phyloP scores from a whole-genome alignment of 495 filamentous ascomycete genomes.

The Gamarada debralockiae region DNA sequence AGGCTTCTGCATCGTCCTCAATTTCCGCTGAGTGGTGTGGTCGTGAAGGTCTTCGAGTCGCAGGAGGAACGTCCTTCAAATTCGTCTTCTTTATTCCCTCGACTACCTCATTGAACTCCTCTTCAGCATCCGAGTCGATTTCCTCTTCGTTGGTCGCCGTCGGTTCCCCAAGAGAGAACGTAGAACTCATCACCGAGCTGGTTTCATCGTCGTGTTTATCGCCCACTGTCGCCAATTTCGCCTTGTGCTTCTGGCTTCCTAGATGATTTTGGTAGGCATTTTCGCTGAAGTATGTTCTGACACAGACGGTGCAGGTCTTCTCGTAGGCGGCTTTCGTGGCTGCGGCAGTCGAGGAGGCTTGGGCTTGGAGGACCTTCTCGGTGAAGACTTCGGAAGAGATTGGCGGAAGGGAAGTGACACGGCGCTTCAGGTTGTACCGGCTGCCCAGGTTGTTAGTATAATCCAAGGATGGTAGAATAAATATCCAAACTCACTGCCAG shows the following conservation, averaged over 20 bases:
- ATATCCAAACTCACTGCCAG: slow-evolving; percentile 76
- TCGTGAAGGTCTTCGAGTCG: slow-evolving; percentile 27
- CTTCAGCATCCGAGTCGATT: slow-evolving; percentile 56
- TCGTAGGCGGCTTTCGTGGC: slow-evolving; percentile 89
- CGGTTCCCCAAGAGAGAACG: slow-evolving; percentile 78
- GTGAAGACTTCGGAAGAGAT: slow-evolving; percentile 91
- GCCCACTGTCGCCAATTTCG: slow-evolving; percentile 45
- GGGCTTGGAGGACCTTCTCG: slow-evolving; percentile 93
- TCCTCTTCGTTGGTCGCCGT: slow-evolving; percentile 31
- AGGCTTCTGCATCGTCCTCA: slow-evolving; percentile 21
- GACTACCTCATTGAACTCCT: slow-evolving; percentile 73
- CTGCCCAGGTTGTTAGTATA: slow-evolving; percentile 37
- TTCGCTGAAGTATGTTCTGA: slow-evolving; percentile 91
- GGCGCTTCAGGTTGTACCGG: slow-evolving; percentile 95
- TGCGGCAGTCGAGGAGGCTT: slow-evolving; percentile 75
- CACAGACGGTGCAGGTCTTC: slow-evolving; percentile 74
- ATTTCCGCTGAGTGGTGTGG: slow-evolving; percentile 24
- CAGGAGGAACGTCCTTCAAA: slow-evolving; percentile 49
- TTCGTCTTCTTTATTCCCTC: slow-evolving; percentile 70
- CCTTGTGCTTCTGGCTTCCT: slow-evolving; percentile 84
- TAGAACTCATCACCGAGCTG: slow-evolving; percentile 86
- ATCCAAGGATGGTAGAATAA: not conserved
- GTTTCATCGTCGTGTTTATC: slow-evolving; percentile 56
- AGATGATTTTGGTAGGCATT: slow-evolving; percentile 94
- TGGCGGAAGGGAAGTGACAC: slow-evolving; percentile 86